Evolutionary conservation across 768 basidiomycete species (phyloP).

Genomic region (Podaxis mareebaensis): DNA sequence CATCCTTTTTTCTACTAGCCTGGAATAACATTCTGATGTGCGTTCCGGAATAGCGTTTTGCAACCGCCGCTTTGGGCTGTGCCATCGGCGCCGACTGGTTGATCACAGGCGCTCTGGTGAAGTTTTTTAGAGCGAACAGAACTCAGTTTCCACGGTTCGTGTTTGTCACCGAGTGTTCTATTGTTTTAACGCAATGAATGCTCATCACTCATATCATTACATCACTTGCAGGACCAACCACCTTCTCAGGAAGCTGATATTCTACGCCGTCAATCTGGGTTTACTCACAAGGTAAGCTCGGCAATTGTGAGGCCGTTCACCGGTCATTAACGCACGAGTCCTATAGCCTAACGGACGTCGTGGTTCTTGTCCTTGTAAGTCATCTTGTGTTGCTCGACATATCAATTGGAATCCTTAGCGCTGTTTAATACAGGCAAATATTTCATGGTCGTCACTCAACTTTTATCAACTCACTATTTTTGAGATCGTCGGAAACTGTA

Average conservation of each 20-base stretch:
- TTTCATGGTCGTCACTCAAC: slow-evolving; percentile 1
- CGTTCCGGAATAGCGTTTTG: background rate
- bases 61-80: slow-evolving; percentile 8
- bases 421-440: background rate
- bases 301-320: background rate
- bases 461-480: slow-evolving; percentile 15
- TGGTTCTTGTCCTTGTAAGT: slow-evolving; percentile 9
- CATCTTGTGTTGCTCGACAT: background rate
- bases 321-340: background rate
- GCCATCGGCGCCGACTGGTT: slow-evolving; percentile 15
- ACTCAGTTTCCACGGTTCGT: slow-evolving; percentile 5
- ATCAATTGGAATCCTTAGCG: background rate
- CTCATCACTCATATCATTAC: background rate
- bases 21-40: background rate
- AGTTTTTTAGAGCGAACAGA: slow-evolving; percentile 6
- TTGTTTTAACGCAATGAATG: background rate
- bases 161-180: background rate
- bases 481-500: slow-evolving; percentile 14
- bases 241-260: slow-evolving; percentile 11
- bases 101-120: slow-evolving; percentile 9
- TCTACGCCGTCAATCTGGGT: slow-evolving; percentile 11
- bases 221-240: background rate
- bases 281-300: slow-evolving; percentile 3
- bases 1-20: background rate
- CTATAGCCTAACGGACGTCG: slow-evolving; percentile 8